Evolutionary conservation across 306 rosid species (phyloP), one percentile per base, ranked within the genome.

Genomic region (Senna tora): DNA sequence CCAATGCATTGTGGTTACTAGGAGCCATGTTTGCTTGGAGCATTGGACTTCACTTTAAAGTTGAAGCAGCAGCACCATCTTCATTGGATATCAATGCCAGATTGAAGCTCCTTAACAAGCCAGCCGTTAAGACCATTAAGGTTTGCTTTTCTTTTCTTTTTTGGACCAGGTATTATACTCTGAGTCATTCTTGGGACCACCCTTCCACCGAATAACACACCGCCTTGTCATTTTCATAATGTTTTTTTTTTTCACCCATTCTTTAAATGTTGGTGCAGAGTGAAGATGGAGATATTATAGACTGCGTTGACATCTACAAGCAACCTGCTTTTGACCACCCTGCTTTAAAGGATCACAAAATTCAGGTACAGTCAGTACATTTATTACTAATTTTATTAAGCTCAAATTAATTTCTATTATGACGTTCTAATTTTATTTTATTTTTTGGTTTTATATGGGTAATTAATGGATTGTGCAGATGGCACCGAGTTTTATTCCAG

Each of bases 291-390:
- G 96, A 89, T 42, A 83, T 83, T 20, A 60, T 87, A 22, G 87
- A 87, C 16, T 87, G 96, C 1, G 82, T 87, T 15, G 77, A 78
- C 60, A 82, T 85, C 39, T 67, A 83, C 34, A 72, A 87, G 4
- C 90, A 85, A 69, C 89, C 85, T 5, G 89, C 87, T 13, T 87
- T 87, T 61, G 86, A 83, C 17, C 90, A 87, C 56, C 92, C 87
- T 0, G 81, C 83, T 0, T 78, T 87, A 33, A 78, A 62, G 21
- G 65, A 85, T 64, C 92, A 89, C 69, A 85, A 30, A 0, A 81
- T 87, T 19, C 79, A 85, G 87, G 87, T 85, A 8, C 4, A 2
- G 3, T 6, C 38, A 2, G 1, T 41, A 9, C 36, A 15, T 39
- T 62, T 0, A 33, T 22, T 46, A 36, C 5, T 36, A 36, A 36